Evolutionary conservation across 2,329 filamentous ascomycete genomes (phyloP), one percentile per base, ranked within the genome.

Genomic region (Cercospora brassicicola): DNA sequence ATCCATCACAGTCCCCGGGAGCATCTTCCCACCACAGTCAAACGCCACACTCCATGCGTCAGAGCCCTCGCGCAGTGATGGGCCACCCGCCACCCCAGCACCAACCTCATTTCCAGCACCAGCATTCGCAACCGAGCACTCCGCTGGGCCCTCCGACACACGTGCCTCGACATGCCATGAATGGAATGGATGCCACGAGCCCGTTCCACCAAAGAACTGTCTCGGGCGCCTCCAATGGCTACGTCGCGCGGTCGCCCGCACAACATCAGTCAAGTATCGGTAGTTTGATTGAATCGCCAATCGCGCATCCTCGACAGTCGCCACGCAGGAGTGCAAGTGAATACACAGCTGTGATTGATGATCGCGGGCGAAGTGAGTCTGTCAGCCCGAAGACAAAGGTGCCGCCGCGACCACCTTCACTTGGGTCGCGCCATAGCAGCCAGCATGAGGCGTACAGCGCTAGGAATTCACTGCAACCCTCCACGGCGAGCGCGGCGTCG

Each of bases 351-450:
- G 84, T 84, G 59, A 84, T 84, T 71, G 90, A 92, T 65, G 61
- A 64, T 15, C 86, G 90, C 74, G 91, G 91, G 69, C 83, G 86
- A 60, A 92, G 89, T 77, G 79, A 90, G 63, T 94, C 91, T 75
- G 88, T 94, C 61, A 94, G 91, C 77, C 92, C 92, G 31, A 93
- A 92, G 80, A 93, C 91, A 39, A 78, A 77, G 53, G 67, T 77
- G 4, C 74, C 73, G 15, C 74, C 75, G 28, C 73, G 75, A 2
- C 65, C 72, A 18, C 72, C 75, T 59, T 77, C 76, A 33, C 69
- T 72, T 57, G 71, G 69, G 18, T 78, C 76, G 39, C 71, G 77
- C 53, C 74, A 78, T 42, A 76, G 74, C 64, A 78, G 77, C 66
- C 71, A 74, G 67, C 73, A 77, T 59, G 76, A 78, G 39, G 56